Conservation (phyloP, 768 basidiomycete genomes). For the Tremella yokohamensis region DNA sequence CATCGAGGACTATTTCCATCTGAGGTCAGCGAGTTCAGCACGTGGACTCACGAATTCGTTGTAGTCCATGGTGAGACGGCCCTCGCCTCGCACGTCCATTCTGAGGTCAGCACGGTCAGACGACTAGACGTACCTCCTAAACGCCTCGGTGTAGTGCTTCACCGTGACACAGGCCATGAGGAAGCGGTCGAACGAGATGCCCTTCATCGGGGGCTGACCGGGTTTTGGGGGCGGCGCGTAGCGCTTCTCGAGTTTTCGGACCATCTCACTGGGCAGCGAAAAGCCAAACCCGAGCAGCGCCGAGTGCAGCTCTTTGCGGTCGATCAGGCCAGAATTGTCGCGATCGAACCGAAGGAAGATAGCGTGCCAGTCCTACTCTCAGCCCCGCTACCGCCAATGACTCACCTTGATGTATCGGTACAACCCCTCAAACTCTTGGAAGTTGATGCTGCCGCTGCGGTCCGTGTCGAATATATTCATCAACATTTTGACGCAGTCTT, state of each 20-base stretch:
- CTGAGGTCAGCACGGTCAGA: slow-evolving; percentile 11
- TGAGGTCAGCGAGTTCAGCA: slow-evolving; percentile 7
- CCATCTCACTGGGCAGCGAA: slow-evolving; percentile 47
- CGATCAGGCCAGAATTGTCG: slow-evolving; percentile 48
- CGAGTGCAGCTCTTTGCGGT: slow-evolving; percentile 49
- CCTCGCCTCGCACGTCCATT: slow-evolving; percentile 36
- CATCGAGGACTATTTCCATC: slow-evolving; percentile 49
- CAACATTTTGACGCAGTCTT: slow-evolving; percentile 52
- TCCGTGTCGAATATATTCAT: slow-evolving; percentile 51
- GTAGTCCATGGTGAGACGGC: slow-evolving; percentile 48
- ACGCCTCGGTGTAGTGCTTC: slow-evolving; percentile 51
- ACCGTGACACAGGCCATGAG: slow-evolving; percentile 53
- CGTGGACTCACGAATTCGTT: slow-evolving; percentile 44
- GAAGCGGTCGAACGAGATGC: slow-evolving; percentile 50
- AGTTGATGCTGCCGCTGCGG: slow-evolving; percentile 48
- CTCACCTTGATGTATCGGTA: slow-evolving; percentile 50
- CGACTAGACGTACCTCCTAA: slow-evolving; percentile 39
- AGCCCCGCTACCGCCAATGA: not conserved
- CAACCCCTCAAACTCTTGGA: slow-evolving; percentile 49
- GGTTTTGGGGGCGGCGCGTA: slow-evolving; percentile 42
- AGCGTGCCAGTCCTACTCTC: slow-evolving; percentile 47
- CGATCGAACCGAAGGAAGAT: slow-evolving; percentile 51
- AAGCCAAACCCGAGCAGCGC: slow-evolving; percentile 49
- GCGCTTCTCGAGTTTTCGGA: slow-evolving; percentile 48
- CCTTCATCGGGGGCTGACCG: slow-evolving; percentile 16